Base-by-base conservation (phyloP, 371 early-diverging fungal species). In the Mucor indicus region DNA sequence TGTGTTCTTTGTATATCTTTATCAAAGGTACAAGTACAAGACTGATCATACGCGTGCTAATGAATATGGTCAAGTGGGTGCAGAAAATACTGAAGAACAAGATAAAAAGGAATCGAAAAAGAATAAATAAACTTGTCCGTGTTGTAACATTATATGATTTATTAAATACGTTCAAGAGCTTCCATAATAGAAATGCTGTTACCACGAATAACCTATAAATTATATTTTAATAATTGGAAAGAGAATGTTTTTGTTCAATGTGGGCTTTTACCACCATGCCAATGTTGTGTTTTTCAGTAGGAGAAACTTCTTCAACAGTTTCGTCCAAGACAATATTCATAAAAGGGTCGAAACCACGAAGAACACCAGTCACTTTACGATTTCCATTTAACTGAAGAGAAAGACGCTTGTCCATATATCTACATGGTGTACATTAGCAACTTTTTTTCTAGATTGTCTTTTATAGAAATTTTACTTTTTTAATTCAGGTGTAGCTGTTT, bases 241-340 rank as follows among this genome's bases (percentile, higher is more conserved):
- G 38, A 8, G 33, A 11, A 6, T 21, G 35, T 20, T 21, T 20
- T 31, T 10, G 48, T 39, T 33, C 6, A 29, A 27, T 43, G 17
- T 57, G 32, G 47, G 17, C 24, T 69, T 82, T 58, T 65, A 98
- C 96, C 58, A 94, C 85, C 78, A 89, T 92, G 53, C 95, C 95
- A 49, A 97, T 85, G 12, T 77, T 61, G 27, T 79, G 65, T 49
- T 80, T 83, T 49, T 90, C 84, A 19, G 79, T 77, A 4, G 83
- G 81, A 24, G 80, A 78, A 11, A 85, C 69, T 55, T 89, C 88
- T 65, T 98, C 96, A 24, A 85, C 74, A 37, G 95, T 87, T 39
- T 96, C 95, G 53, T 95, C 98, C 64, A 98, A 68, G n/a, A 97
- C 97, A 57, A 98, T 67, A 78, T 98, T 98, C 96, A 98, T 92